A percentile compares a stretch with the other conserved stretches of the same genome.
Conservation (phyloP, 306 rosid genomes). For the Parietaria judaica region DNA sequence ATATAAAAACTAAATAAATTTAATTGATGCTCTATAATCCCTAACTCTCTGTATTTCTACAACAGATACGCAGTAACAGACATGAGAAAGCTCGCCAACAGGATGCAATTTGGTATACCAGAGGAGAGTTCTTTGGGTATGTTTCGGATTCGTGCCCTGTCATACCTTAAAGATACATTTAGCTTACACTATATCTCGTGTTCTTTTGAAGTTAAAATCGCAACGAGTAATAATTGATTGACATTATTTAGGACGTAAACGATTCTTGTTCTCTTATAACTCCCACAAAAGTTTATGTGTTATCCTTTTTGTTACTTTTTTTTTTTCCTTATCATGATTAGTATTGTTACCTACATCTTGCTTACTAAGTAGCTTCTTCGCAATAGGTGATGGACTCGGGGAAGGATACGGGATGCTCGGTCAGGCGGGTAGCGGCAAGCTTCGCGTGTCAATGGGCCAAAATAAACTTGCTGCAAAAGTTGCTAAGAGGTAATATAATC, state of each 20-base stretch:
- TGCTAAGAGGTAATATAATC: conserved; percentile 59
- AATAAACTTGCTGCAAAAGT: conserved; percentile 89
- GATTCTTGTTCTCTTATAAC: too few relatives aligned
- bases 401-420: conserved; percentile 99
- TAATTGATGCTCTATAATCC: too few relatives aligned
- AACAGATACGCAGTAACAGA: conserved; percentile 83
- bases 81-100: conserved; percentile 91
- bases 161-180: background rate
- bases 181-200: background rate
- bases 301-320: too few relatives aligned
- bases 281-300: too few relatives aligned
- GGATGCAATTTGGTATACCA: conserved; percentile 92
- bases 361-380: conserved; percentile 19
- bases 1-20: too few relatives aligned
- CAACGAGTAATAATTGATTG: background rate
- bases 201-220: too few relatives aligned
- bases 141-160: conserved; percentile 1
- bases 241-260: too few relatives aligned
- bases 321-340: too few relatives aligned
- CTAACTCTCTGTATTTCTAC: too few relatives aligned
- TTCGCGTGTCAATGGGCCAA: conserved; percentile 78
- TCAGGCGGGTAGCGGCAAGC: conserved; percentile 98
- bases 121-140: conserved; percentile 96
- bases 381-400: conserved; percentile 87
- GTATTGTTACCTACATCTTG: too few relatives aligned